phyloP scores from a whole-genome alignment of 2,329 filamentous ascomycete species.

The Aspergillus ustus region DNA sequence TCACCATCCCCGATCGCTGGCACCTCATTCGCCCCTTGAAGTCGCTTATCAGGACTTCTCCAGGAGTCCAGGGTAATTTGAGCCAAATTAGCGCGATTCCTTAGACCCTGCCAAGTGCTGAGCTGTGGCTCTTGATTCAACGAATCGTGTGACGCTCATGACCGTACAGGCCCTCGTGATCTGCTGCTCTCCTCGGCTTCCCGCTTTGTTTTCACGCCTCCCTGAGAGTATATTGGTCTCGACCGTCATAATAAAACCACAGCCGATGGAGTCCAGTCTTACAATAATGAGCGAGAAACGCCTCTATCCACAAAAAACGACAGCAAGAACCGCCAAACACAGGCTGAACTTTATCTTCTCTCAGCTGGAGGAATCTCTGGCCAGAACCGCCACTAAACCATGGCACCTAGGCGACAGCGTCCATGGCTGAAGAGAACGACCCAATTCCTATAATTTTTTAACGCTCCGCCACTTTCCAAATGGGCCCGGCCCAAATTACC shows the following conservation, averaged over 20 bases:
- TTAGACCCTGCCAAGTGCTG: slow-evolving; percentile 8
- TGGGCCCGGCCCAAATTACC: neutral
- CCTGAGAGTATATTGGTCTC: no score
- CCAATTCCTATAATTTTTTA: neutral
- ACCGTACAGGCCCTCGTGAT: neutral
- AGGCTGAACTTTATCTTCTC: no score
- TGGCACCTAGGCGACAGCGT: neutral
- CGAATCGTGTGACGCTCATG: neutral
- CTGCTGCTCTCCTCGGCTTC: neutral
- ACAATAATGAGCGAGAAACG: no score
- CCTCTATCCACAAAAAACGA: no score
- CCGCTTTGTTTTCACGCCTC: neutral
- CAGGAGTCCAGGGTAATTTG: slow-evolving; percentile 7
- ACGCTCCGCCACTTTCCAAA: slow-evolving; percentile 1
- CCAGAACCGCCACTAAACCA: slow-evolving; percentile 1
- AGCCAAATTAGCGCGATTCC: neutral
- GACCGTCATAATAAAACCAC: no score
- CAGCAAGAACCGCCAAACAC: no score
- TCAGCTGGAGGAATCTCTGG: neutral
- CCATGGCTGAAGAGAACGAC: neutral
- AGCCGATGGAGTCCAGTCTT: no score
- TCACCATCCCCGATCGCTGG: neutral
- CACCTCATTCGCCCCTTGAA: neutral
- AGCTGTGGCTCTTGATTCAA: neutral
- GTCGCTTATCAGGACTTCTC: slow-evolving; percentile 3